Conservation (phyloP, 2,329 filamentous ascomycete species). For the Aureobasidium namibiae region DNA sequence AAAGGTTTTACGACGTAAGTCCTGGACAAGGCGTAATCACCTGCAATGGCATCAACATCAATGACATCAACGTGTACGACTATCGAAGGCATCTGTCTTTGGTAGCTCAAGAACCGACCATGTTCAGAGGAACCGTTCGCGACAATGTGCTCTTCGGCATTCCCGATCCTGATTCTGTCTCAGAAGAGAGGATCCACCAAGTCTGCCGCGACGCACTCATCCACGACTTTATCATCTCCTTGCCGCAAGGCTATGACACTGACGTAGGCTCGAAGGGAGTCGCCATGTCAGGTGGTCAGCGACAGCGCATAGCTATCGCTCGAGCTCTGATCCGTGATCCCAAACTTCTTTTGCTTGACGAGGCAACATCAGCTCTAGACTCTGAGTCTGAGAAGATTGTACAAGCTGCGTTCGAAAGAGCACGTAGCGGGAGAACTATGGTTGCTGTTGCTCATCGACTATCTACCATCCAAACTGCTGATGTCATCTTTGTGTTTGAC, state of each 20-base stretch:
- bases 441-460: slow-evolving; percentile 39
- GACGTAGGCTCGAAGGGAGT: slow-evolving; percentile 32
- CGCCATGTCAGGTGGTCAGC: slow-evolving; percentile 35
- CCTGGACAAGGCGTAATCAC: slow-evolving; percentile 52
- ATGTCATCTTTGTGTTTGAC: slow-evolving; percentile 40
- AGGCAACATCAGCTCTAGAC: slow-evolving; percentile 36
- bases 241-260: slow-evolving; percentile 60
- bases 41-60: slow-evolving; percentile 36
- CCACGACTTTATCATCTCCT: slow-evolving; percentile 55
- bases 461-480: slow-evolving; percentile 33
- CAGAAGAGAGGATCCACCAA: slow-evolving; percentile 51
- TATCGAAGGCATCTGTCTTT: slow-evolving; percentile 37
- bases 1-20: slow-evolving; percentile 49
- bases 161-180: background rate
- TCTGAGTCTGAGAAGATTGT: slow-evolving; percentile 34
- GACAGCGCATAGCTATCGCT: slow-evolving; percentile 35
- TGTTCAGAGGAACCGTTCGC: slow-evolving; percentile 52
- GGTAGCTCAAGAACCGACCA: slow-evolving; percentile 40
- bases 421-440: slow-evolving; percentile 28
- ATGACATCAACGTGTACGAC: slow-evolving; percentile 25
- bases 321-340: slow-evolving; percentile 36
- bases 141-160: slow-evolving; percentile 47
- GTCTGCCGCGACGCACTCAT: slow-evolving; percentile 63
- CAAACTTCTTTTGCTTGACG: slow-evolving; percentile 33
- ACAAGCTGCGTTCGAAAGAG: slow-evolving; percentile 32